These are phyloP conservation scores for Colletotrichum filicis DNA, from an alignment of 2,329 filamentous ascomycete species.

Conservation along the genomic window DNA sequence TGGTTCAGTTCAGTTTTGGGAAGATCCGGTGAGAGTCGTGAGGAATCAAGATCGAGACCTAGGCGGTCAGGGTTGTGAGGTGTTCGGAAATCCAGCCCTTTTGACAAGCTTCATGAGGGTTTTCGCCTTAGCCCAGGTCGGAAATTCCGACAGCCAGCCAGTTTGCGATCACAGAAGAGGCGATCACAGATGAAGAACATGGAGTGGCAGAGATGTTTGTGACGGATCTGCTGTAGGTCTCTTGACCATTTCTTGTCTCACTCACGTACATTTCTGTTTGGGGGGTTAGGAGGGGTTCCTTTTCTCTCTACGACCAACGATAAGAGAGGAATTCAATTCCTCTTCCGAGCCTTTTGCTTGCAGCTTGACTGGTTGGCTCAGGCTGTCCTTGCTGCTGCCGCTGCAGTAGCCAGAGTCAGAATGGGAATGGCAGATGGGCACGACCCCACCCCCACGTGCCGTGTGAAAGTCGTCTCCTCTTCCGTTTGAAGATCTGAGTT, in stretches of 20 bases:
- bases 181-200: background rate
- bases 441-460: conserved; percentile 6
- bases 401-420: background rate
- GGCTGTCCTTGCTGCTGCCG: background rate
- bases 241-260: background rate
- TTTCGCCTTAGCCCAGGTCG: background rate
- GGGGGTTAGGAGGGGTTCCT: background rate
- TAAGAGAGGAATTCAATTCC: background rate
- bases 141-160: background rate
- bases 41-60: background rate
- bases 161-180: background rate
- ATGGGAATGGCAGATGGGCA: background rate
- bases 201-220: background rate
- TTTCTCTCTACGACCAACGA: background rate
- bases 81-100: background rate
- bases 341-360: background rate
- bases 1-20: background rate
- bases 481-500: background rate
- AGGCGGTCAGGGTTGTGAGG: background rate
- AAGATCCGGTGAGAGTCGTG: background rate
- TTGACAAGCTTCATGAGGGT: background rate
- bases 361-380: background rate
- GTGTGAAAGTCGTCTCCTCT: background rate
- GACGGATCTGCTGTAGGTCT: background rate
- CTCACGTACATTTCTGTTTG: background rate